A percentile compares a stretch with the other conserved stretches of the same genome.
Conservation (phyloP, 2,329 filamentous ascomycete genomes). For the Magnaporthiopsis incrustans region DNA sequence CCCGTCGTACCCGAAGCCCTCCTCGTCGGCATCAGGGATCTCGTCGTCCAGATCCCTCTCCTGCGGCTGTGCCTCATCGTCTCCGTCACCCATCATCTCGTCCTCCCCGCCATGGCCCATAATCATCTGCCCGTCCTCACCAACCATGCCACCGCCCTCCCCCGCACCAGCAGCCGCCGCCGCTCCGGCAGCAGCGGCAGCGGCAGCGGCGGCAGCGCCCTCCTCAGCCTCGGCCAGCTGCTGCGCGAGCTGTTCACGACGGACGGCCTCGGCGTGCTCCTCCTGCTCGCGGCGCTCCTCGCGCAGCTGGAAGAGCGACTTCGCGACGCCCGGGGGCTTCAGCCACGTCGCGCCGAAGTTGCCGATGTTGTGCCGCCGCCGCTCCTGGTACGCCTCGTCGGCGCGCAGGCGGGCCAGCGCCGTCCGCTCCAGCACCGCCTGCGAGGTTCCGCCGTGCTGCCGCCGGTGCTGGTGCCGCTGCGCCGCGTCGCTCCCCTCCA, state of each 20-base stretch:
- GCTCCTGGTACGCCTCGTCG: slow-evolving; percentile 70
- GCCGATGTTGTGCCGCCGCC: slow-evolving; percentile 72
- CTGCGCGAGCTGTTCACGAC: slow-evolving; percentile 61
- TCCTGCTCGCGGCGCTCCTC: slow-evolving; percentile 86
- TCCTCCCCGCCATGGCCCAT: slow-evolving; percentile 26
- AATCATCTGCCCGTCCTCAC: slow-evolving; percentile 20
- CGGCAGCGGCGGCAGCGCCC: slow-evolving; percentile 48
- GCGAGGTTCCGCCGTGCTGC: slow-evolving; percentile 20
- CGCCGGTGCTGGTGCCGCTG: slow-evolving; percentile 19
- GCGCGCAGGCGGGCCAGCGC: slow-evolving; percentile 60
- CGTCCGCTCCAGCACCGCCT: slow-evolving; percentile 46
- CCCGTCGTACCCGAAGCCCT: slow-evolving; percentile 41
- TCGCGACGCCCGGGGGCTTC: slow-evolving; percentile 75
- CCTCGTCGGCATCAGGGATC: slow-evolving; percentile 57
- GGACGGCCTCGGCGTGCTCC: slow-evolving; percentile 70
- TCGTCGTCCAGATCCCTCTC: slow-evolving; percentile 62
- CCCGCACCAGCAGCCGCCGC: slow-evolving; percentile 20
- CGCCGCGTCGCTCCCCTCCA: slow-evolving; percentile 11
- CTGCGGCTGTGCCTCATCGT: slow-evolving; percentile 39
- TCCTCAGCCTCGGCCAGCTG: slow-evolving; percentile 69
- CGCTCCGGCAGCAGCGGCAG: slow-evolving; percentile 13
- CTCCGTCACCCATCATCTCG: slow-evolving; percentile 37
- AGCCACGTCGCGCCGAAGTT: slow-evolving; percentile 90
- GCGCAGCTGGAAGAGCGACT: slow-evolving; percentile 82
- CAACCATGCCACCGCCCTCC: slow-evolving; percentile 22